Percentiles rank a stretch among this genome's conserved stretches.
Evolutionary conservation across 176 grass and related monocot genomes (phyloP).

Genomic region (Aegilops bicornis): DNA sequence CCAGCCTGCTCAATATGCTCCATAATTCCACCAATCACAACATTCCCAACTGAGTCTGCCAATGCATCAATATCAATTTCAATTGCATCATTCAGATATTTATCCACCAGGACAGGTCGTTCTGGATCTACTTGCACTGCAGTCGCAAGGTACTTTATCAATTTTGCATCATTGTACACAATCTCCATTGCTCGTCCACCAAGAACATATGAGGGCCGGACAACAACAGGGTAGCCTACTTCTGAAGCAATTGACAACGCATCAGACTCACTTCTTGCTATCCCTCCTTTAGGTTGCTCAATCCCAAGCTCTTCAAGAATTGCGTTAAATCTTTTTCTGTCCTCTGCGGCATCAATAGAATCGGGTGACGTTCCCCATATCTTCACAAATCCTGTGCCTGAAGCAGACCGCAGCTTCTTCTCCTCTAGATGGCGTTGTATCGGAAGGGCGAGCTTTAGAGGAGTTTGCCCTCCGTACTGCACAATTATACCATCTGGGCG

Average conservation of each 20-base stretch:
- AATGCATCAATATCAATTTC: conserved; percentile 99
- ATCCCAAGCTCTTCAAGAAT: conserved; percentile 91
- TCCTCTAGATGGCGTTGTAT: conserved; percentile 76
- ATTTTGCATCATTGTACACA: conserved; percentile 89
- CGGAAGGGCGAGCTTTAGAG: conserved; percentile 87
- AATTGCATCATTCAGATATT: conserved; percentile 87
- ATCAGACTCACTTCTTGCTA: conserved; percentile 90
- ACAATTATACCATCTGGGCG: conserved; percentile 93
- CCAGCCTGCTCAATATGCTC: conserved; percentile 99
- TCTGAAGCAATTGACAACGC: conserved; percentile 82
- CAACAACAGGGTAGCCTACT: conserved; percentile 93
- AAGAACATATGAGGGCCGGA: conserved; percentile 94
- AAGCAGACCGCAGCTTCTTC: conserved; percentile 57
- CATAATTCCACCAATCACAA: conserved; percentile 99
- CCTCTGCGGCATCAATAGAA: conserved; percentile 98
- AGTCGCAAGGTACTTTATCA: conserved; percentile 87
- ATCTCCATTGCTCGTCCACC: conserved; percentile 99
- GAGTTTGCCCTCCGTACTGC: conserved; percentile 97
- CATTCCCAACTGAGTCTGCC: conserved; percentile 75
- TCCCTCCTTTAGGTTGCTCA: conserved; percentile 91
- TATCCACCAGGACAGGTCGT: conserved; percentile 86
- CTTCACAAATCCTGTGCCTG: conserved; percentile 58
- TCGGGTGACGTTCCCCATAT: conserved; percentile 99
- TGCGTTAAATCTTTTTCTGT: conserved; percentile 93
- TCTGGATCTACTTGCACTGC: conserved; percentile 98